phyloP scores from a whole-genome alignment of 169 alveolate genomes.

The Cryptosporidium viatorum region DNA sequence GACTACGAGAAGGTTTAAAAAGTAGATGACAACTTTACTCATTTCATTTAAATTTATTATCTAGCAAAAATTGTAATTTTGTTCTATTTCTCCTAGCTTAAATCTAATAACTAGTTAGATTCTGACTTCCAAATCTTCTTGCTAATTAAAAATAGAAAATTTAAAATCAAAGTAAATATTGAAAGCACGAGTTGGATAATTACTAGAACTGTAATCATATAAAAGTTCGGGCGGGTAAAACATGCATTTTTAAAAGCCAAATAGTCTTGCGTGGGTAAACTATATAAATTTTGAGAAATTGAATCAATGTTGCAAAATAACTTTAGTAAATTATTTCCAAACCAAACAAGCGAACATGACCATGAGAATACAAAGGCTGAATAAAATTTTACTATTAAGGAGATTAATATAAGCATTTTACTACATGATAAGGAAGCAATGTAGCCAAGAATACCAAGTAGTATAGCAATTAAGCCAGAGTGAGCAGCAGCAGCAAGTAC shows the following conservation, averaged over 20 bases:
- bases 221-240: constrained; percentile 51
- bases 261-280: constrained; percentile 26
- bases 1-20: constrained; percentile 90
- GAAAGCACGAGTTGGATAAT: constrained; percentile 28
- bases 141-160: constrained; percentile 17
- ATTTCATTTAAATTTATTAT: background rate
- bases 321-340: constrained; percentile 48
- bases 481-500: constrained; percentile 27
- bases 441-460: constrained; percentile 56
- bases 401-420: constrained; percentile 48
- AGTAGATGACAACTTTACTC: background rate
- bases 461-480: constrained; percentile 55
- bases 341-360: constrained; percentile 72
- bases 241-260: constrained; percentile 55
- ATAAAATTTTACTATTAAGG: constrained; percentile 51
- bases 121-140: constrained; percentile 24
- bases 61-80: background rate
- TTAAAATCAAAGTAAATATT: constrained; percentile 8
- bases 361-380: constrained; percentile 58
- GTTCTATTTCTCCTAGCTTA: too few species aligned
- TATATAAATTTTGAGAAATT: constrained; percentile 25
- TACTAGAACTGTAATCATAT: constrained; percentile 11
- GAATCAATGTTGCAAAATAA: constrained; percentile 47
- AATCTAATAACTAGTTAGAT: background rate
- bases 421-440: constrained; percentile 53